A percentile compares a stretch with the other conserved stretches of the same genome.
Conservation (phyloP, 2,329 filamentous ascomycete genomes). For the Aspergillus sp. region DNA sequence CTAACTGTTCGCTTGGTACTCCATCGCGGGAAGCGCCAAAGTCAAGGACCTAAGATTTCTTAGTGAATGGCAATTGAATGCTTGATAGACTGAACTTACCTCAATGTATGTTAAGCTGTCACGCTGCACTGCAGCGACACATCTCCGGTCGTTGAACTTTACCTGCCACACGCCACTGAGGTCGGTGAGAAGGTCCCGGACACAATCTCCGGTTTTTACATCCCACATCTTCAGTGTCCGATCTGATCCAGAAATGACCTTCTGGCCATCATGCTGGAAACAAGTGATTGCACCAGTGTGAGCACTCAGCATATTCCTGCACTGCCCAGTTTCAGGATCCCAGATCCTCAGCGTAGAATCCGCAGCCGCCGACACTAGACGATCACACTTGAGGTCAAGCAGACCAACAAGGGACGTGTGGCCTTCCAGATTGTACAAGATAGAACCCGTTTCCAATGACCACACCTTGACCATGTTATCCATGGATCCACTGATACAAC, state of each 20-base stretch:
- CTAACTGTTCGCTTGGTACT: slow-evolving; percentile 72
- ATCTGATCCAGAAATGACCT: slow-evolving; percentile 95
- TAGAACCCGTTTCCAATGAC: slow-evolving; percentile 83
- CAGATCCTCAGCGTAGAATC: slow-evolving; percentile 95
- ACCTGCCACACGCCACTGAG: slow-evolving; percentile 99
- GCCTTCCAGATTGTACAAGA: slow-evolving; percentile 87
- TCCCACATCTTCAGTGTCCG: slow-evolving; percentile 99
- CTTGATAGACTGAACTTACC: slow-evolving; percentile 57
- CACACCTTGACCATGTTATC: slow-evolving; percentile 97
- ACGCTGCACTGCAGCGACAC: slow-evolving; percentile 93
- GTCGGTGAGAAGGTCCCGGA: slow-evolving; percentile 89
- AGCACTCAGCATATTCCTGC: slow-evolving; percentile 84
- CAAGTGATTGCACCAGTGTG: slow-evolving; percentile 98
- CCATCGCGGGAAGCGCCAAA: slow-evolving; percentile 94
- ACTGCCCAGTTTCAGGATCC: slow-evolving; percentile 91
- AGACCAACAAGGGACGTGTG: slow-evolving; percentile 90
- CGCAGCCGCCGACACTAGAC: slow-evolving; percentile 89
- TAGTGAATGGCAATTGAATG: slow-evolving; percentile 16
- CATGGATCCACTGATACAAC: slow-evolving; percentile 98
- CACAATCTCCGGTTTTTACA: slow-evolving; percentile 84
- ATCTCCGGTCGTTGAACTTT: slow-evolving; percentile 92
- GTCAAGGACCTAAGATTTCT: slow-evolving; percentile 76
- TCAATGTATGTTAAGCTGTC: slow-evolving; percentile 93
- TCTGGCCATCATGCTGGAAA: slow-evolving; percentile 95
- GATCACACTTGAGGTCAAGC: slow-evolving; percentile 83